Evolutionary conservation across 108 stramenopile species (phyloP).

Genomic region (Schizochytrium sp.): DNA sequence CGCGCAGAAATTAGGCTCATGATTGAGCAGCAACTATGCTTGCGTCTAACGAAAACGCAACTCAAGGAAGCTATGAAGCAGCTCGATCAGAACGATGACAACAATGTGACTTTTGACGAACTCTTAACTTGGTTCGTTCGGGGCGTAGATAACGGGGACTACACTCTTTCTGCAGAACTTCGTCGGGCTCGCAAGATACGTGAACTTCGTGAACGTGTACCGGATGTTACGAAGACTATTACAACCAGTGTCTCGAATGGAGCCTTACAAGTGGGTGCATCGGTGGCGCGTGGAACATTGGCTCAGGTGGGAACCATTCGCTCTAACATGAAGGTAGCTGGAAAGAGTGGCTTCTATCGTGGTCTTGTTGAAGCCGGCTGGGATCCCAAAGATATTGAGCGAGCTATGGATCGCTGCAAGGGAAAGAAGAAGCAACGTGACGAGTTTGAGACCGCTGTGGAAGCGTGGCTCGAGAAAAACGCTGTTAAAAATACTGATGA

Average conservation of each 20-base stretch:
- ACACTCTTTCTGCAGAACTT: background rate
- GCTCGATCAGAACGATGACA: constrained; percentile 44
- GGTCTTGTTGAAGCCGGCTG: constrained; percentile 12
- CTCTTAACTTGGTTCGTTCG: constrained; percentile 25
- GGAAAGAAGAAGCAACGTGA: background rate
- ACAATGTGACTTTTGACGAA: constrained; percentile 14
- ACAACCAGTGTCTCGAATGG: background rate
- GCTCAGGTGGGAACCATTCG: background rate
- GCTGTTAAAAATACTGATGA: background rate
- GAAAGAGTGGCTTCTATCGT: constrained; percentile 20
- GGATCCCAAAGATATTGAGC: background rate
- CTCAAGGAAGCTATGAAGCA: constrained; percentile 44
- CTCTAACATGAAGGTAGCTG: background rate
- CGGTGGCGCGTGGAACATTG: background rate
- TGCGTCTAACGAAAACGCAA: background rate
- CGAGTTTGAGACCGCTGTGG: constrained; percentile 29
- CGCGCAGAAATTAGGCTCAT: background rate
- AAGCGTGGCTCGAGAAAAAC: constrained; percentile 47
- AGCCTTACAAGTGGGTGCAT: background rate
- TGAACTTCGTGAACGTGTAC: background rate
- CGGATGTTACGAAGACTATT: background rate
- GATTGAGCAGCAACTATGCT: constrained; percentile 45
- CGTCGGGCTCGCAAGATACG: constrained; percentile 29
- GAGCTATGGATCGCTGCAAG: constrained; percentile 59
- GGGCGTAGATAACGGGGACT: constrained; percentile 34